Conservation (phyloP, 768 basidiomycete genomes). For the Mycena indigotica region DNA sequence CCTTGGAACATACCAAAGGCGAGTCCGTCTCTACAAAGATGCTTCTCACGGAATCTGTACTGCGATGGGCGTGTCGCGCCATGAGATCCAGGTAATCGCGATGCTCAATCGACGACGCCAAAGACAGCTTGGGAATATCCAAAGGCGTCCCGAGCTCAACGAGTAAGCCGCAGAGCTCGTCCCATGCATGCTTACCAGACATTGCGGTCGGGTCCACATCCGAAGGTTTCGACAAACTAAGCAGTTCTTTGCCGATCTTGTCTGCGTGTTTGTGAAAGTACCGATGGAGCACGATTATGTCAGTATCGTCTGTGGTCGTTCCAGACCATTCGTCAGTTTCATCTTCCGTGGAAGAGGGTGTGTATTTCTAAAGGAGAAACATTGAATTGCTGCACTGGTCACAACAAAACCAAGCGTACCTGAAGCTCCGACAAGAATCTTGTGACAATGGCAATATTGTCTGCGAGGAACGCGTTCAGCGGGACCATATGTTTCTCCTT, state of each 20-base stretch:
- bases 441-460: constrained; percentile 72
- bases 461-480: constrained; percentile 73
- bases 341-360: constrained; percentile 41
- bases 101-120: constrained; percentile 51
- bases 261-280: constrained; percentile 85
- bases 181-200: constrained; percentile 83
- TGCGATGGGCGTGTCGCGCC: constrained; percentile 60
- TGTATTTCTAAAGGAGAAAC: constrained; percentile 36
- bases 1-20: constrained; percentile 41
- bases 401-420: constrained; percentile 40
- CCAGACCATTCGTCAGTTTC: constrained; percentile 75
- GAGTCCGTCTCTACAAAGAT: constrained; percentile 64
- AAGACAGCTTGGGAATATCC: constrained; percentile 65
- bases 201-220: constrained; percentile 59
- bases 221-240: constrained; percentile 67
- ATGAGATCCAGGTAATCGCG: constrained; percentile 70
- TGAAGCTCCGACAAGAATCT: constrained; percentile 76
- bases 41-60: constrained; percentile 61
- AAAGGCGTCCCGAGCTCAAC: constrained; percentile 76
- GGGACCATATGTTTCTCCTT: constrained; percentile 87
- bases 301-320: constrained; percentile 80
- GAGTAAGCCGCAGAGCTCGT: constrained; percentile 73
- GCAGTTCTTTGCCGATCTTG: constrained; percentile 83
- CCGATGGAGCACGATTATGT: constrained; percentile 79
- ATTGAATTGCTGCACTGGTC: constrained; percentile 2